Base-by-base conservation (phyloP, 1,284 basidiomycete genomes). In the Ustilago hordei region DNA sequence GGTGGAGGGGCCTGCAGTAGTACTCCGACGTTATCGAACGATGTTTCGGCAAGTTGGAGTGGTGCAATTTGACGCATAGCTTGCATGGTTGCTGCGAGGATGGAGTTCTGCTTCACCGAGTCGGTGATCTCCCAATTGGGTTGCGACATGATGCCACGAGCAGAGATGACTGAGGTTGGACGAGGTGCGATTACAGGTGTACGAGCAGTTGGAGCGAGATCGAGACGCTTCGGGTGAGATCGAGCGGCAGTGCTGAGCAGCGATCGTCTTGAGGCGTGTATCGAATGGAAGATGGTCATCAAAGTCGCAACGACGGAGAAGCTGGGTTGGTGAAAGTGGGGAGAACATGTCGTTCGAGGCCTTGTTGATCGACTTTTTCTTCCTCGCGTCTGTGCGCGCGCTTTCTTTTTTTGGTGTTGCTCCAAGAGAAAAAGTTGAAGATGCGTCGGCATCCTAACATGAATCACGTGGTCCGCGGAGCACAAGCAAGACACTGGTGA, bases 11-110 rank as follows among this genome's bases (percentile, higher is more conserved):
- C 79, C 58, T 79, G 78, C 31, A 82, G 66, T 41, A 84, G 63
- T 3, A 85, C 45, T 11, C 84, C 84, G 57, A 85, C 84, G 54
- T 86, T 86, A 77, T 85, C 84, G 61, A 83, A 86, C 2, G 71
- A 72, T 3, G 58, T 62, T 8, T 84, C 82, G 32, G 82, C 82
- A n/a, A 84, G 77, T 28, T 67, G 63, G 23, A 84, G 74, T 1
- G 82, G 82, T 6, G 82, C 82, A 31, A 78, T 70, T 3, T 55
- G 56, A n/a, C 48, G 58, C 75, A 78, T 78, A 13, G 71, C 75
- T 12, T 67, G 41, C 75, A 78, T 66, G 4, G 62, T 63, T 15
- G 35, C 32, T 8, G 69, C 64, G 31, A 77, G 47, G 34, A 69
- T 58, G 0, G 66, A 55, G 19, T 77, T 77, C 57, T 61, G 48